These are phyloP conservation scores for Arxiozyma heterogenica DNA, from an alignment of 1,139 yeast species.

Conservation along the genomic window DNA sequence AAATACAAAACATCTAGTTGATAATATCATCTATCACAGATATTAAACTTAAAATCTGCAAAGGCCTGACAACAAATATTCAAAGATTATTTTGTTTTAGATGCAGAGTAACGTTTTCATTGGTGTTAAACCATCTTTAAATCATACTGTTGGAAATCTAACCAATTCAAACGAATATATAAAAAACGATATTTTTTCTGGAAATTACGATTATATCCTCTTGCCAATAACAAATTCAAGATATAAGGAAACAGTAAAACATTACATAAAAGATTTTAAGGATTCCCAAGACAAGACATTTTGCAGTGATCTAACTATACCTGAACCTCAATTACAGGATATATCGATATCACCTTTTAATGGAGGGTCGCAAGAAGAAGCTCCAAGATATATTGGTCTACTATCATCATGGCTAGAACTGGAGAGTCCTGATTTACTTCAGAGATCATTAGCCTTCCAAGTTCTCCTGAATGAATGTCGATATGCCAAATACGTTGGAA, in stretches of 20 bases:
- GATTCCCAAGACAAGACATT: background rate
- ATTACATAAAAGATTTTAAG: slow-evolving; percentile 3
- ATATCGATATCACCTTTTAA: slow-evolving; percentile 31
- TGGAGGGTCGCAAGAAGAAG: slow-evolving; percentile 5
- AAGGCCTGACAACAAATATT: background rate
- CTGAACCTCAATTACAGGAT: slow-evolving; percentile 35
- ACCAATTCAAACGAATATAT: background rate
- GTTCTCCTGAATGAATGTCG: slow-evolving; percentile 47
- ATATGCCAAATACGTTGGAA: slow-evolving; percentile 51
- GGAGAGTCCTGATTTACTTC: slow-evolving; percentile 40
- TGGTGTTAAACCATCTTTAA: slow-evolving; percentile 26
- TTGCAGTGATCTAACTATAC: slow-evolving; percentile 24
- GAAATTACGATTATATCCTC: slow-evolving; percentile 34
- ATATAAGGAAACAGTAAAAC: slow-evolving; percentile 32
- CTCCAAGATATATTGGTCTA: slow-evolving; percentile 34
- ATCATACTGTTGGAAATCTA: background rate
- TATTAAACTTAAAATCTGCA: background rate
- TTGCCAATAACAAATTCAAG: slow-evolving; percentile 38
- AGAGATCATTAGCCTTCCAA: slow-evolving; percentile 45
- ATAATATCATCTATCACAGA: background rate
- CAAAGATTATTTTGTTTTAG: background rate
- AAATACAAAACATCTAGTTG: background rate
- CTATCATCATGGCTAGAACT: slow-evolving; percentile 58
- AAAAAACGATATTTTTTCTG: background rate
- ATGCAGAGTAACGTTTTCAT: slow-evolving; percentile 30